phyloP scores from a whole-genome alignment of 441 rosid species.

The Jatropha podagrica region DNA sequence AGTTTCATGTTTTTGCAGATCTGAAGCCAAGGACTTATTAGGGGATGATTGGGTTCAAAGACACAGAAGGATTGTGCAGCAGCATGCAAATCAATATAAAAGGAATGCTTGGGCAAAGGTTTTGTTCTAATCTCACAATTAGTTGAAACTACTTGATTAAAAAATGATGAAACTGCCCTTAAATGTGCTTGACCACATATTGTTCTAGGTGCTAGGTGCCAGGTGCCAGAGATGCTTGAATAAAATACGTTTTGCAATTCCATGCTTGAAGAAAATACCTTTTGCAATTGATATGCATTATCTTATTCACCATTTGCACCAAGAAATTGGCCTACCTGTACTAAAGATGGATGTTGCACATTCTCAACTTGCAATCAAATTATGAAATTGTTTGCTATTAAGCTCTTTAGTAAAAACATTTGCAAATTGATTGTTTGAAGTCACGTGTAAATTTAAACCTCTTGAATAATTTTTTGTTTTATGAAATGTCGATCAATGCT shows the following conservation, averaged over 20 bases:
- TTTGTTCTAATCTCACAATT: slow-evolving; percentile 9
- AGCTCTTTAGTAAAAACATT: no score
- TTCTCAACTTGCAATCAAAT: no score
- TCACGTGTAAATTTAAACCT: no score
- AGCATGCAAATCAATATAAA: slow-evolving; percentile 96
- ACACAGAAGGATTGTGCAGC: slow-evolving; percentile 96
- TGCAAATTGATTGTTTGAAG: no score
- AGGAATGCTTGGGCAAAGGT: slow-evolving; percentile 95
- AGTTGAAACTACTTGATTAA: background rate
- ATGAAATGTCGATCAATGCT: no score
- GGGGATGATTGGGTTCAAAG: slow-evolving; percentile 99
- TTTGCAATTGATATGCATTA: no score
- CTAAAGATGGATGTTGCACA: no score
- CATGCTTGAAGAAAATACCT: background rate
- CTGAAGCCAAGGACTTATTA: slow-evolving; percentile 96
- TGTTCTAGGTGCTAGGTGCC: background rate
- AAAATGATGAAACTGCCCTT: background rate
- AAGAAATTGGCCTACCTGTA: no score
- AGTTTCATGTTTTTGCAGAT: slow-evolving; percentile 44
- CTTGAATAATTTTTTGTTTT: no score
- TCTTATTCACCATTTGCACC: no score
- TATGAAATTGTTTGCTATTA: no score
- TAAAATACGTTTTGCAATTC: background rate
- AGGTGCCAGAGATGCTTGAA: background rate
- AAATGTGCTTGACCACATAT: background rate